Evolutionary conservation across 345 rosid species (phyloP), one percentile per base, ranked within the genome.

Genomic region (Eucalyptus lansdowneana): DNA sequence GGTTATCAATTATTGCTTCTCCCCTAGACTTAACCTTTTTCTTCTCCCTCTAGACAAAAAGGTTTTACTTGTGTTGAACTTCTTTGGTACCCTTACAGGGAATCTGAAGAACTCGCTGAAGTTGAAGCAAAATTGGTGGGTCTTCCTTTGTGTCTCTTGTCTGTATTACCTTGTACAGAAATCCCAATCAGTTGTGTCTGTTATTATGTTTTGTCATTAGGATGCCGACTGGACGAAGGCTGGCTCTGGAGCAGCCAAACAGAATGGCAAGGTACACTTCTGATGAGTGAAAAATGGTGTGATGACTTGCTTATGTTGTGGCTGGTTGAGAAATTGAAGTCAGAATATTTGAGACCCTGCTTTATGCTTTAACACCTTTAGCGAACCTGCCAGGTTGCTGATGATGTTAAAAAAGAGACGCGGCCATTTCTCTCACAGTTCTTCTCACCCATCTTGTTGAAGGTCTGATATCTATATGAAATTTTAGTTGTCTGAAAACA

Each of bases 361-460:
- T 76, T 37, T 76, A 37, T 76, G 45, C 83, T 72, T 42, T 76
- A 76, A 37, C 83, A 21, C 83, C 83, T 76, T 37, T 76, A 11
- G 9, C 1, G 47, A 76, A 76, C 9, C 83, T 76, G 45, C 15
- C 49, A 98, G 99, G 88, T 5, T 92, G 97, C 94, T 89, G 97
- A 97, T 89, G 98, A 96, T 2, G 53, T 89, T 90, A 97, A 97
- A 91, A 97, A 96, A 94, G 90, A 95, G 90, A 92, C 47, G 56
- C 95, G 96, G 51, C 95, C 97, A 42, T 94, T 97, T 91, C 94
- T 96, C 58, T 65, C 94, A 6, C 96, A 95, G 90, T 94, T 96
- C 89, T 95, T 97, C 94, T 97, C 99, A 40, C 98, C 99, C 58
- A 97, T 97, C 89, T 88, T 97, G 47, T 94, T 97, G 87, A 97